Base-by-base conservation (phyloP, 805 yeast genomes). In the Candida hungchunana region DNA sequence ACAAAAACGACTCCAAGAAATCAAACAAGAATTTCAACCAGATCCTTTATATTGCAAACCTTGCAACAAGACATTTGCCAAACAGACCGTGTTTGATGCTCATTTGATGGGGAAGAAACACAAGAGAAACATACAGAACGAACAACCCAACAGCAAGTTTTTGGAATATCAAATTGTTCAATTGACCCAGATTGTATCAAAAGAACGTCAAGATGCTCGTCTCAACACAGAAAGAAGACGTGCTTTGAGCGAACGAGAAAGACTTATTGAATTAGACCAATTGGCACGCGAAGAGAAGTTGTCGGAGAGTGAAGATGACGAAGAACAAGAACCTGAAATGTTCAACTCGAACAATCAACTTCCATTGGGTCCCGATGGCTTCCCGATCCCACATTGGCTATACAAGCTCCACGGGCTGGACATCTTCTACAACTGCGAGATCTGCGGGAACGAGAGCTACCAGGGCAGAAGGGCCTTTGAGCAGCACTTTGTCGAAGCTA, bases 311-410 rank as follows among this genome's bases (percentile, higher is more conserved):
- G 47, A 39, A 8, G 48, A 58, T 23, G 69, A 72, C 7, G 63
- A 65, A 2, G n/a, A 65, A 57, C 7, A 62, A 58, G 16, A 49
- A 53, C 15, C n/a, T n/a, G n/a, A n/a, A n/a, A n/a, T 48, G 3
- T 50, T 47, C 12, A 33, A 70, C 41, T 77, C 79, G 14, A 63
- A 74, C 37, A 75, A 80, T 37, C 58, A n/a, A n/a, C n/a, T 85
- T 37, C 95, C 96, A 0, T 34, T 85, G 0, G 97, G 95, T 0
- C 73, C 84, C 14, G 97, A 89, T 59, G 97, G 97, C 0, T 73
- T 71, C 26, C 97, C 97, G 1, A 86, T 93, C 19, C 98, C 98
- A 2, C 77, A 70, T 36, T 93, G 98, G 98, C 65, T 93, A 19
- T 89, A 77, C 67, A 93, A 89, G 58, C 64, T 89, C 29, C 88